Evolutionary conservation across 2,329 filamentous ascomycete species (phyloP), one percentile per base, ranked within the genome.

Genomic region (Hysterium pulicare): DNA sequence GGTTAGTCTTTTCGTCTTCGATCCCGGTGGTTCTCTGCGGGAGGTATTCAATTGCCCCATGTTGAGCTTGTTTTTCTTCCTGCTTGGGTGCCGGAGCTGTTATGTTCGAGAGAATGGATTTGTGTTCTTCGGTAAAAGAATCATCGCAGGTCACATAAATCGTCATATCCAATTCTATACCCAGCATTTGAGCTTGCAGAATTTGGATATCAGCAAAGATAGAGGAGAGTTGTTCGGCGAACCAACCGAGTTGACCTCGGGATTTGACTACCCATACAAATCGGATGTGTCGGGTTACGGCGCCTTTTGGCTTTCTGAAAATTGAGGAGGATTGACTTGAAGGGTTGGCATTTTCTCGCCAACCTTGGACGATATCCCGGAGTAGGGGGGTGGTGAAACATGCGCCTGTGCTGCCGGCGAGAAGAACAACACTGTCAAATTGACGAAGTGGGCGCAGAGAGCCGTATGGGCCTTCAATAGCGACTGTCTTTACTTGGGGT

Each of bases 261-360:
- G 72, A 71, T 53, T 78, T 81, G 41, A 82, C 71, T 5, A 81
- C 73, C 79, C 79, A 83, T 8, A 80, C 65, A 46, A 80, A 79
- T 1, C 73, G 72, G 22, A 81, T 63, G 30, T 70, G 67, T 33
- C 75, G 69, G 0, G 74, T 78, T 5, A 70, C 71, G 4, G 64
- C 62, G 5, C 66, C 53, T 3, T 19, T 41, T 44, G 51, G 47
- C 10, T 45, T 31, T 28, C 42, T 35, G 5, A 64, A 54, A 1
- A 63, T 30, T 2, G 56, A 56, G 1, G 15, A 38, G 2, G 39
- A 17, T 7, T 32, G 19, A 31, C 38, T 10, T 4, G 40, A 28
- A 31, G 41, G 36, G 20, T 22, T 54, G 23, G 46, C 42, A 24
- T 52, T 64, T 30, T 70, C 64, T 33, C 54, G 57, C 70, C 70